Evolutionary conservation across 2,329 filamentous ascomycete species (phyloP).

Genomic region (Apiospora arundinis): DNA sequence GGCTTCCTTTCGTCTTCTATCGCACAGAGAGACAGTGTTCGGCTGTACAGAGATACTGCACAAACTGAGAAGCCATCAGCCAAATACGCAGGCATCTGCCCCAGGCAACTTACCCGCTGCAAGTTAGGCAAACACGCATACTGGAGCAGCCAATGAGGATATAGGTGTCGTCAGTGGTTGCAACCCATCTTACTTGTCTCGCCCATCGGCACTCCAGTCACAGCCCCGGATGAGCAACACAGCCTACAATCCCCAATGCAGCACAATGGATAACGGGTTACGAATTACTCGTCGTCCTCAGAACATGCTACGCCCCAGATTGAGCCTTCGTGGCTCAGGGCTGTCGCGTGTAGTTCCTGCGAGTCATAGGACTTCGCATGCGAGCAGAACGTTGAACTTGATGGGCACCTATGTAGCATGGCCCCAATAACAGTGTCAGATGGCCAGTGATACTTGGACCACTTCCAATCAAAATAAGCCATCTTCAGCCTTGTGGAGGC

Average conservation of each 20-base stretch:
- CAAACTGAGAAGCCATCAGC: not conserved
- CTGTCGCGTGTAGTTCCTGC: not conserved
- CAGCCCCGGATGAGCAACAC: not conserved
- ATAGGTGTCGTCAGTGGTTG: not conserved
- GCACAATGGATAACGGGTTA: not conserved
- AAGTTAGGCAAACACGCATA: not conserved
- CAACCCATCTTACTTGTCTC: not conserved
- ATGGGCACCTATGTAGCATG: not conserved
- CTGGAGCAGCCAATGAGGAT: not conserved
- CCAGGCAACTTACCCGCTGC: not conserved
- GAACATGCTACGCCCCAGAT: not conserved
- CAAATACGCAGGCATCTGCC: not conserved
- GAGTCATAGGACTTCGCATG: not conserved
- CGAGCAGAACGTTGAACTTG: not conserved
- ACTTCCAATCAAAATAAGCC: not conserved
- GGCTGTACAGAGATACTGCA: not conserved
- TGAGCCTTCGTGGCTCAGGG: not conserved
- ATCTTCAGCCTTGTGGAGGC: not conserved
- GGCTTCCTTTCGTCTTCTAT: not conserved
- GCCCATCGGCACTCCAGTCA: not conserved
- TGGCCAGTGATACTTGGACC: not conserved
- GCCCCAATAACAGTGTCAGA: not conserved
- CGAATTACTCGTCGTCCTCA: not conserved
- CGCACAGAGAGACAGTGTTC: not conserved
- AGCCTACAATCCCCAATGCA: not conserved